Base-by-base conservation (phyloP, 148 eudicot species). In the Arctostaphylos glauca region DNA sequence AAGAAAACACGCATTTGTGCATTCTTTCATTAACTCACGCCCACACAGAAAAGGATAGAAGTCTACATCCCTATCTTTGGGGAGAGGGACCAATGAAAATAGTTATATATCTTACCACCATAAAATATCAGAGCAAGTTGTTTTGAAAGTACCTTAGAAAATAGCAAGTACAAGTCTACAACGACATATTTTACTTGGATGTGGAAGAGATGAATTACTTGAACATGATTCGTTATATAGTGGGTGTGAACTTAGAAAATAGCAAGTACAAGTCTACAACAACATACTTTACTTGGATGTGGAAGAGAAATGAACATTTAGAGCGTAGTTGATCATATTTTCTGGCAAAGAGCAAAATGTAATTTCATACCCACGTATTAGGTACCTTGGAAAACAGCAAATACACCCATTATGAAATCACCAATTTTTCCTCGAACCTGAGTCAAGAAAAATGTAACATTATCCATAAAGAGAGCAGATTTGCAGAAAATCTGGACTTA, bases 401-500 rank as follows among this genome's bases (percentile, higher is more conserved):
- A 93, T 38, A 92, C 97, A 41, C 90, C 92, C 84, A 84, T 82
- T 81, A 93, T 89, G 85, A 92, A 93, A 82, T 90, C 90, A 52
- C 92, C 90, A 43, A 93, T 93, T 85, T 88, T 92, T 46, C 85
- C 90, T 46, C 97, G 90, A 71, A 92, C 88, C 94, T 93, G 92
- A 83, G 67, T 23, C 38, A 31, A 21, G 68, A 78, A 52, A 19
- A 83, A 53, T 14, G 71, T 50, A 67, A n/a, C 31, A 80, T 62
- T 72, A 81, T 7, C n/a, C 13, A 44, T 50, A 9, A 16, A 0
- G 9, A 43, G 73, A 52, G 47, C 25, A 38, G 38, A 60, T 52
- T 25, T 31, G 7, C 44, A 10, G 44, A 1, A 66, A 64, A 66
- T 10, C 10, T 25, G 3, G 44, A 66, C 43, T 66, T 66, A 18